phyloP scores from a whole-genome alignment of 352 stramenopile genomes.

The Phytophthora palmivora region DNA sequence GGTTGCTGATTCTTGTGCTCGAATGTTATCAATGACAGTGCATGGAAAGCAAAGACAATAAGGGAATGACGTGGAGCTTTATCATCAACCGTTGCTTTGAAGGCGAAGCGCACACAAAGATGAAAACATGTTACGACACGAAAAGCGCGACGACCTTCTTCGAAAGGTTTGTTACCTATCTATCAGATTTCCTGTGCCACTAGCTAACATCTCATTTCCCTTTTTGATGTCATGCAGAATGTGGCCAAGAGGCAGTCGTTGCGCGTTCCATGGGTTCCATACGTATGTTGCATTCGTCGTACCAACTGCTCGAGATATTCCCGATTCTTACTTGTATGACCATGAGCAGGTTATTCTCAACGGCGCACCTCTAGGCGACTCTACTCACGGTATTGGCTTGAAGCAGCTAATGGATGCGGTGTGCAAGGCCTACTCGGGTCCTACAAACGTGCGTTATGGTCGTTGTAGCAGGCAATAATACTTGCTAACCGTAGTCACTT shows the following conservation, averaged over 20 bases:
- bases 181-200: not conserved
- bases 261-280: conserved; percentile 72
- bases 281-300: conserved; percentile 46
- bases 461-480: not conserved
- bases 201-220: conserved; percentile 4
- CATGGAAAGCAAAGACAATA: conserved; percentile 82
- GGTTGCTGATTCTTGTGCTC: conserved; percentile 14
- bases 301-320: conserved; percentile 6
- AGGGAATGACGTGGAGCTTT: conserved; percentile 68
- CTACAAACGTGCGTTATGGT: conserved; percentile 41
- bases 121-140: conserved; percentile 72
- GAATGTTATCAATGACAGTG: conserved; percentile 43
- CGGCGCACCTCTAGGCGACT: conserved; percentile 57
- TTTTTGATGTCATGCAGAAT: conserved; percentile 44
- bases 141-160: conserved; percentile 64
- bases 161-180: conserved; percentile 44
- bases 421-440: conserved; percentile 73
- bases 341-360: conserved; percentile 66
- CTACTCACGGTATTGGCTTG: conserved; percentile 67
- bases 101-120: conserved; percentile 47
- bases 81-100: conserved; percentile 75
- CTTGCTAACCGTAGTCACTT: not conserved
- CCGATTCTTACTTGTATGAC: not conserved
- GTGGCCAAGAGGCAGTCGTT: conserved; percentile 56
- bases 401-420: conserved; percentile 72